phyloP scores from a whole-genome alignment of 495 filamentous ascomycete species.

The Sporormia fimetaria region DNA sequence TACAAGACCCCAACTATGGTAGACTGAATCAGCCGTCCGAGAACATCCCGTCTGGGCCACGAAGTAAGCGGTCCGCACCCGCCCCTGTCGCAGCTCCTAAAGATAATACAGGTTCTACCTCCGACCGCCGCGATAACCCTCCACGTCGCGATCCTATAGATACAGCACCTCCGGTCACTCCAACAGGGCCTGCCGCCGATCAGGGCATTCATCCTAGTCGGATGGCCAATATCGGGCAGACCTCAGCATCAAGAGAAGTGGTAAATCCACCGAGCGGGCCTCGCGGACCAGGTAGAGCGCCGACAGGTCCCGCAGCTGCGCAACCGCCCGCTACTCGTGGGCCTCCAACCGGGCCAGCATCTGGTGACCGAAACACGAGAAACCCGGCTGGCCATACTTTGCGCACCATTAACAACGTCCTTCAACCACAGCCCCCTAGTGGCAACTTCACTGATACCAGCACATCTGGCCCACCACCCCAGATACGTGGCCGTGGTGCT shows the following conservation, averaged over 20 bases:
- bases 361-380: constrained; percentile 8
- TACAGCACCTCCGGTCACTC: constrained; percentile 16
- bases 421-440: constrained; percentile 6
- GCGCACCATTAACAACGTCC: constrained; percentile 3
- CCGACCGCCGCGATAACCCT: constrained; percentile 5
- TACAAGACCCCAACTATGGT: constrained; percentile 34
- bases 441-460: background rate
- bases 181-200: constrained; percentile 16
- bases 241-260: constrained; percentile 23
- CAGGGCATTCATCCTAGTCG: constrained; percentile 31
- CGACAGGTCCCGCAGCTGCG: constrained; percentile 10
- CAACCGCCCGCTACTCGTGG: constrained; percentile 14
- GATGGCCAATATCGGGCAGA: constrained; percentile 14
- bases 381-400: too few species aligned
- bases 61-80: constrained; percentile 31
- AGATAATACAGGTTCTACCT: constrained; percentile 6
- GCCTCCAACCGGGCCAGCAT: constrained; percentile 18
- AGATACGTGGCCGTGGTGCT: constrained; percentile 9
- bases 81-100: constrained; percentile 4
- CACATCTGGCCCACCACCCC: background rate
- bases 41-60: constrained; percentile 60
- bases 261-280: constrained; percentile 19
- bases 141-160: constrained; percentile 4
- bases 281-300: constrained; percentile 10
- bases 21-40: constrained; percentile 40